These are phyloP conservation scores for Cardamine resedifolia DNA, from an alignment of 345 rosid species.

Conservation along the genomic window DNA sequence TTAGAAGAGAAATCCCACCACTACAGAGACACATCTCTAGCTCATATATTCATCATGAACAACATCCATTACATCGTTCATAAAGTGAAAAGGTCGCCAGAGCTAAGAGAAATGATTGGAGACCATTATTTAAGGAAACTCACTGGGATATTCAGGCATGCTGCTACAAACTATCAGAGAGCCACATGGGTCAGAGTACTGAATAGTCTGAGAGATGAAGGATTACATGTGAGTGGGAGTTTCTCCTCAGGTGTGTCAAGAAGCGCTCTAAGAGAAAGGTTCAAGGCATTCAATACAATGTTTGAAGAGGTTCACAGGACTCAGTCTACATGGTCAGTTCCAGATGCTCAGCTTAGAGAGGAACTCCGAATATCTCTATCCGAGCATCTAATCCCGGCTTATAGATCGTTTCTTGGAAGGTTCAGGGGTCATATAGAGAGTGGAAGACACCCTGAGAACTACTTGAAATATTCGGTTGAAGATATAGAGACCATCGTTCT, in stretches of 20 bases:
- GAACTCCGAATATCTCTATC: slow-evolving; percentile 87
- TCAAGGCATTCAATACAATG: slow-evolving; percentile 83
- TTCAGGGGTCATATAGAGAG: slow-evolving; percentile 91
- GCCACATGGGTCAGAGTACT: slow-evolving; percentile 82
- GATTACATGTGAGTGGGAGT: slow-evolving; percentile 78
- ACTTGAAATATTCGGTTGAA: slow-evolving; percentile 81
- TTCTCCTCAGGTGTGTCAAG: slow-evolving; percentile 89
- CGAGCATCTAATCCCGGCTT: slow-evolving; percentile 85
- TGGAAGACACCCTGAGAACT: slow-evolving; percentile 93
- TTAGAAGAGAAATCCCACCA: slow-evolving; percentile 80
- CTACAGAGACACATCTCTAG: slow-evolving; percentile 68
- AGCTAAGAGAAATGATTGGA: slow-evolving; percentile 86
- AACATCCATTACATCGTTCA: slow-evolving; percentile 89
- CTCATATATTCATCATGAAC: slow-evolving; percentile 86
- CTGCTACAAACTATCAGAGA: slow-evolving; percentile 80
- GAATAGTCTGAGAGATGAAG: slow-evolving; percentile 85
- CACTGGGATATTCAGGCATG: slow-evolving; percentile 73
- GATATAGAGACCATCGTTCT: slow-evolving; percentile 79
- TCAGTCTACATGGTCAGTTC: slow-evolving; percentile 78
- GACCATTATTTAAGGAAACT: slow-evolving; percentile 75
- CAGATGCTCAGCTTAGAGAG: slow-evolving; percentile 82
- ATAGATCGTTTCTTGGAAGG: slow-evolving; percentile 89
- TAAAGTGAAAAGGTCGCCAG: slow-evolving; percentile 78
- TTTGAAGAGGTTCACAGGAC: slow-evolving; percentile 89
- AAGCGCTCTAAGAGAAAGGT: slow-evolving; percentile 81